Percentiles rank a stretch among this genome's conserved stretches.
Evolutionary conservation across 1,284 basidiomycete species (phyloP).

Genomic region (Flammula alnicola): DNA sequence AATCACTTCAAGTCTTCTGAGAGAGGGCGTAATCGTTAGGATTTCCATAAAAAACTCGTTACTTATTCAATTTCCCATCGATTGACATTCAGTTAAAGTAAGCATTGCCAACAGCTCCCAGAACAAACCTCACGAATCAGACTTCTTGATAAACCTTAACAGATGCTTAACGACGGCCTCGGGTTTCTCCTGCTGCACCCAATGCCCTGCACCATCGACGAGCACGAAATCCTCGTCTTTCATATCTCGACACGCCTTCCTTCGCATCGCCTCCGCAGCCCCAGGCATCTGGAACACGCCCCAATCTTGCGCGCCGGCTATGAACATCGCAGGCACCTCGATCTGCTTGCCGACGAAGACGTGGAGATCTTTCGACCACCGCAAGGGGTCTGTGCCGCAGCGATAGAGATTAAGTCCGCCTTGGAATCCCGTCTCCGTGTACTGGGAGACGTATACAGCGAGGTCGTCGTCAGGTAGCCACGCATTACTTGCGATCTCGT

Average conservation of each 20-base stretch:
- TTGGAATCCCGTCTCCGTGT: slow-evolving; percentile 60
- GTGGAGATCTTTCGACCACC: slow-evolving; percentile 38
- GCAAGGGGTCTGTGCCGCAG: slow-evolving; percentile 31
- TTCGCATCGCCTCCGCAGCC: slow-evolving; percentile 43
- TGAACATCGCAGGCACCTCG: slow-evolving; percentile 55
- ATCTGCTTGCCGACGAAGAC: slow-evolving; percentile 45
- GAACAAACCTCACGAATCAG: too few relatives aligned
- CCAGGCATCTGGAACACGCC: slow-evolving; percentile 60
- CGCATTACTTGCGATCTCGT: slow-evolving; percentile 31
- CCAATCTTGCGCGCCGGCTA: slow-evolving; percentile 62
- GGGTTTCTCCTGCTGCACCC: slow-evolving; percentile 61
- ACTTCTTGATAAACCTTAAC: slow-evolving; percentile 41
- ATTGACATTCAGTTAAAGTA: too few relatives aligned
- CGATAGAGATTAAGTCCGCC: slow-evolving; percentile 65
- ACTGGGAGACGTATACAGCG: slow-evolving; percentile 53
- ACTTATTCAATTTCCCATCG: too few relatives aligned
- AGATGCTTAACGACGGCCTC: slow-evolving; percentile 45
- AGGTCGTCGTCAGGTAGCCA: slow-evolving; percentile 60
- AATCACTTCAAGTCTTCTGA: too few relatives aligned
- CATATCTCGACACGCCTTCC: slow-evolving; percentile 43
- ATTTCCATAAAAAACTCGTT: too few relatives aligned
- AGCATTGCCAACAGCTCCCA: too few relatives aligned
- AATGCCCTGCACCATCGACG: slow-evolving; percentile 63
- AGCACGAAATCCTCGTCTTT: slow-evolving; percentile 52
- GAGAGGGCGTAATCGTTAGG: too few relatives aligned